Percentiles rank a stretch among this genome's conserved stretches.
These are phyloP conservation scores for Neurospora cerealis DNA, from an alignment of 495 filamentous ascomycete species.

Conservation along the genomic window DNA sequence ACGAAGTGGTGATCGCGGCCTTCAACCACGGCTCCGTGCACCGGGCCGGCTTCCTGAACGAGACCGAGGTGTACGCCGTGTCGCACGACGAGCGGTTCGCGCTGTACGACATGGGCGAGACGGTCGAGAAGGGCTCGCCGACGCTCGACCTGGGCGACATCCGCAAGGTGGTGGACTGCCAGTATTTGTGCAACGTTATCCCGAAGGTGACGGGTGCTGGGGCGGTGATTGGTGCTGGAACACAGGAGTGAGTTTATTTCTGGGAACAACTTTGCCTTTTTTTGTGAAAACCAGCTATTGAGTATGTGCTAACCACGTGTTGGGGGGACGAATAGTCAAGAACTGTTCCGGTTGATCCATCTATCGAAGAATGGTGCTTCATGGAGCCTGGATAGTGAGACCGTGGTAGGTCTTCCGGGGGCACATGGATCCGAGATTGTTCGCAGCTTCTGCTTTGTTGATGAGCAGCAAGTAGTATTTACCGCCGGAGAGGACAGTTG, in stretches of 20 bases:
- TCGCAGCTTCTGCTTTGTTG: conserved; percentile 64
- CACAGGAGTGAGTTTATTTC: conserved; percentile 39
- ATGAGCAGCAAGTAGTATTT: conserved; percentile 59
- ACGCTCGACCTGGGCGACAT: conserved; percentile 67
- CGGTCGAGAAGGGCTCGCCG: conserved; percentile 43
- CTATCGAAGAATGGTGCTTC: conserved; percentile 41
- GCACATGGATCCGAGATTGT: conserved; percentile 82
- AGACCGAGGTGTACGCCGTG: conserved; percentile 58
- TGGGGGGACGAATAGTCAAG: conserved; percentile 32
- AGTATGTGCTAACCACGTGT: conserved; percentile 3
- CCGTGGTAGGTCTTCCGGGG: conserved; percentile 54
- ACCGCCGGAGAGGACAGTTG: conserved; percentile 73
- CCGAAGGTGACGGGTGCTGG: conserved; percentile 43
- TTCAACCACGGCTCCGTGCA: conserved; percentile 87
- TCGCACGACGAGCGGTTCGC: conserved; percentile 76
- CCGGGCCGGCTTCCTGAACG: conserved; percentile 67
- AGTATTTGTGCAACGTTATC: conserved; percentile 72
- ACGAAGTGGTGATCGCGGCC: conserved; percentile 75
- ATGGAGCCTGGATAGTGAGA: conserved; percentile 54
- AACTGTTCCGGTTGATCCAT: conserved; percentile 59
- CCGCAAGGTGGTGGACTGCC: conserved; percentile 56
- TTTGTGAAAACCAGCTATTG: neutral
- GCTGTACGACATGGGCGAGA: conserved; percentile 57
- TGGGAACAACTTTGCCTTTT: neutral
- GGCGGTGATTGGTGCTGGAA: conserved; percentile 51